phyloP scores from a whole-genome alignment of 345 rosid species.

The Syzygium jambos region DNA sequence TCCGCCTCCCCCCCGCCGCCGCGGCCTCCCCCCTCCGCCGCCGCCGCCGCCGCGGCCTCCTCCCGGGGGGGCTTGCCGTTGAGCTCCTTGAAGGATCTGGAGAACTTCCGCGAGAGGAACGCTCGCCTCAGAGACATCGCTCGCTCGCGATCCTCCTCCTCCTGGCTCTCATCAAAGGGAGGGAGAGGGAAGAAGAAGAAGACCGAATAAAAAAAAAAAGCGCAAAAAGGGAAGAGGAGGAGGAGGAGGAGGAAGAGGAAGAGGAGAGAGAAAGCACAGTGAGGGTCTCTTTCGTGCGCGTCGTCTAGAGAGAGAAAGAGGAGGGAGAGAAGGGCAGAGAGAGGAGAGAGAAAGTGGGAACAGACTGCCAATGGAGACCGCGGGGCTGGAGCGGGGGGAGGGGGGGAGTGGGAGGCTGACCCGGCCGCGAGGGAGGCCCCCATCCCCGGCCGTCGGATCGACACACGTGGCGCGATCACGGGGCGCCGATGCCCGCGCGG shows the following conservation, averaged over 20 bases:
- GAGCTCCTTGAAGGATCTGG: conserved; percentile 34
- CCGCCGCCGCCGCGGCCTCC: conserved; percentile 1
- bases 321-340: background rate
- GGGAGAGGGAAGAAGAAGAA: background rate
- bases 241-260: background rate
- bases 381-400: background rate
- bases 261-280: background rate
- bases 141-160: background rate
- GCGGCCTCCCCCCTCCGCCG: background rate
- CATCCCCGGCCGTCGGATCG: background rate
- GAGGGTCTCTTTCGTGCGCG: background rate
- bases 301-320: background rate
- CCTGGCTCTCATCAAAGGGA: background rate
- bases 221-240: background rate
- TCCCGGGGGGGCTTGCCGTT: background rate
- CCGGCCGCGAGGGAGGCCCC: background rate
- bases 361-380: background rate
- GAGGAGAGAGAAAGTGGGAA: background rate
- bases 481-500: background rate
- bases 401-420: background rate
- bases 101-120: conserved; percentile 50
- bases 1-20: conserved; percentile 4
- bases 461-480: background rate
- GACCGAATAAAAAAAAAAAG: background rate
- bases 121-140: conserved; percentile 51